A percentile compares a stretch with the other conserved stretches of the same genome.
These are phyloP conservation scores for Xylaria castorea DNA, from an alignment of 495 filamentous ascomycete species.

Conservation along the genomic window DNA sequence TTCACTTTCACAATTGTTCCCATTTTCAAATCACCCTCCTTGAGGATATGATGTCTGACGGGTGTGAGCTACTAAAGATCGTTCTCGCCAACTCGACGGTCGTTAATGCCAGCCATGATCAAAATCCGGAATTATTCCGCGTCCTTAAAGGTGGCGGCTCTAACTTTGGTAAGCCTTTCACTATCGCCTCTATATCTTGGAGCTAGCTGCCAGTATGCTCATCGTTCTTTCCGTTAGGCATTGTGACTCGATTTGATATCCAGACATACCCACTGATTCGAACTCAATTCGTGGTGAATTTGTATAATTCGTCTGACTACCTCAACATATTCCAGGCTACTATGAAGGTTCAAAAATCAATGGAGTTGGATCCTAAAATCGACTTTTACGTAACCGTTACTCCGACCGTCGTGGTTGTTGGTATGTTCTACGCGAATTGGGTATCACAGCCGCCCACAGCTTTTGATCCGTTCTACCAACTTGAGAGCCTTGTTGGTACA, in stretches of 20 bases:
- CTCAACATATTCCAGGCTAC: conserved; percentile 12
- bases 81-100: background rate
- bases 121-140: background rate
- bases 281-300: conserved; percentile 16
- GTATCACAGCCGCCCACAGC: background rate
- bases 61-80: background rate
- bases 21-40: background rate
- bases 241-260: background rate
- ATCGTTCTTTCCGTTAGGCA: background rate
- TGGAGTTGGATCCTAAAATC: conserved; percentile 27
- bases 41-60: background rate
- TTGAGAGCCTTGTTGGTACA: conserved; percentile 14
- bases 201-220: background rate
- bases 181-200: background rate
- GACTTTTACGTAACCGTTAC: conserved; percentile 28
- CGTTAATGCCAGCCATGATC: background rate
- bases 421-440: conserved; percentile 35
- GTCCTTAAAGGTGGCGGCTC: background rate
- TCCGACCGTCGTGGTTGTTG: conserved; percentile 33
- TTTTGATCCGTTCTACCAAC: conserved; percentile 21
- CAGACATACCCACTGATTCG: conserved; percentile 11
- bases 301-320: conserved; percentile 24
- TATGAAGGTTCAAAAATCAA: conserved; percentile 9
- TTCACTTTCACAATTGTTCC: background rate
- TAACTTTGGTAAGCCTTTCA: background rate